phyloP scores from a whole-genome alignment of 495 filamentous ascomycete species.

The Rostrohypoxylon terebratum region DNA sequence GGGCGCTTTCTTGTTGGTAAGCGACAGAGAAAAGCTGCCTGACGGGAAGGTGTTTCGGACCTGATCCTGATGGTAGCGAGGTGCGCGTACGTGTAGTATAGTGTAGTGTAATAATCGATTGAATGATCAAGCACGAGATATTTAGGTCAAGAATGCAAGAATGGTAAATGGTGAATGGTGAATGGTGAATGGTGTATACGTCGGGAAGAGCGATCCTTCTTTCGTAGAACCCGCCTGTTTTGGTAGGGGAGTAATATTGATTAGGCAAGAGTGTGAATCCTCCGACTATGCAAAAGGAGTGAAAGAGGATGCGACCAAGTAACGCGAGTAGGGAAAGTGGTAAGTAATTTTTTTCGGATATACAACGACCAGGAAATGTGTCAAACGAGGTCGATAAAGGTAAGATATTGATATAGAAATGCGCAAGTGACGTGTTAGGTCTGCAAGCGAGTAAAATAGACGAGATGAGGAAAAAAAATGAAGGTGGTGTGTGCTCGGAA shows the following conservation, averaged over 20 bases:
- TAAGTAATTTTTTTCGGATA: slow-evolving; percentile 18
- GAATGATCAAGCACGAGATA: slow-evolving; percentile 8
- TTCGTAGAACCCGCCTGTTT: slow-evolving; percentile 21
- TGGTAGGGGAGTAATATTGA: slow-evolving; percentile 27
- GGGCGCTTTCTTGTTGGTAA: slow-evolving; percentile 38
- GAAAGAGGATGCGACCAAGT: slow-evolving; percentile 37
- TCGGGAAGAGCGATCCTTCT: slow-evolving; percentile 27
- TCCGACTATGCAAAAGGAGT: slow-evolving; percentile 40
- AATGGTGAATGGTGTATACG: slow-evolving; percentile 3
- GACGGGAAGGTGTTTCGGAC: slow-evolving; percentile 10
- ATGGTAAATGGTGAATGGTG: background rate
- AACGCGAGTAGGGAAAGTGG: slow-evolving; percentile 32
- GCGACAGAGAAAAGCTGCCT: slow-evolving; percentile 31
- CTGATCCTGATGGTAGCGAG: slow-evolving; percentile 1
- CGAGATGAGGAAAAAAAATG: slow-evolving; percentile 39
- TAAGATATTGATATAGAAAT: slow-evolving; percentile 31
- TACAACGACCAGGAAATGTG: slow-evolving; percentile 32
- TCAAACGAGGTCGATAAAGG: slow-evolving; percentile 31
- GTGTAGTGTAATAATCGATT: slow-evolving; percentile 26
- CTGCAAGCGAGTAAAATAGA: slow-evolving; percentile 34
- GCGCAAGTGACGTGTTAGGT: slow-evolving; percentile 24
- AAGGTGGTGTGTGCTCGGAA: slow-evolving; percentile 46
- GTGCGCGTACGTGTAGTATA: slow-evolving; percentile 34
- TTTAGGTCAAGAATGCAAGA: background rate
- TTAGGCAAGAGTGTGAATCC: slow-evolving; percentile 34